These are phyloP conservation scores for Barnettozyma hawaiiensis DNA, from an alignment of 1,139 yeast species.

Conservation along the genomic window DNA sequence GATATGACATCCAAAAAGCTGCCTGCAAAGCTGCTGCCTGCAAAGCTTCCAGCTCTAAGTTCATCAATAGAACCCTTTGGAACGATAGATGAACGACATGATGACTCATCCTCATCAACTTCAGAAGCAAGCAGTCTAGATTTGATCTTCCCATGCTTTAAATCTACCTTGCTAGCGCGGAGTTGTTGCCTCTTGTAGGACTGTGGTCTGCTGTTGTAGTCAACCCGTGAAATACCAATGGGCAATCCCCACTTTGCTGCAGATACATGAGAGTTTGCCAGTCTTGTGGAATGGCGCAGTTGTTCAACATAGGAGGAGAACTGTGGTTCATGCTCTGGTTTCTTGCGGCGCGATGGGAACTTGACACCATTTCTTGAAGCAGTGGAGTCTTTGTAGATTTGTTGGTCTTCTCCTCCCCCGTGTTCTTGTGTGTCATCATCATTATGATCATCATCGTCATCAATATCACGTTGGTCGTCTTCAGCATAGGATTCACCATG, in stretches of 20 bases:
- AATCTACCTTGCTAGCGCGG: constrained; percentile 36
- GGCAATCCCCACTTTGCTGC: constrained; percentile 61
- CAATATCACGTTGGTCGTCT: neutral
- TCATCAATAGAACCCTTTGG: constrained; percentile 7
- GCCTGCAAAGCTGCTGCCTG: too few species aligned
- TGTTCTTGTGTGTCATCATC: neutral
- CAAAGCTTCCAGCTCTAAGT: constrained; percentile 11
- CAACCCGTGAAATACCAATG: constrained; percentile 51
- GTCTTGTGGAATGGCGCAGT: constrained; percentile 38
- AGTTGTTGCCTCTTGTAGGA: constrained; percentile 16
- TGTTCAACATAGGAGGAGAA: constrained; percentile 52
- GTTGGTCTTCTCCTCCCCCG: too few species aligned
- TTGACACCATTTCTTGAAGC: neutral
- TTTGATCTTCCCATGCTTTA: constrained; percentile 68
- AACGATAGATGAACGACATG: constrained; percentile 2
- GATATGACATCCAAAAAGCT: constrained; percentile 9
- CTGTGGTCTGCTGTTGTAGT: constrained; percentile 21
- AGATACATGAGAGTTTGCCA: constrained; percentile 53
- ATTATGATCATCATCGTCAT: neutral
- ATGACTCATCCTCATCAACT: constrained; percentile 57
- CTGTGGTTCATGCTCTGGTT: constrained; percentile 37
- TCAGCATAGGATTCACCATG: neutral
- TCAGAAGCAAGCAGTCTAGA: constrained; percentile 76
- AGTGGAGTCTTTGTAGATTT: too few species aligned
- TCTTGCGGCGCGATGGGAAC: neutral